Percentiles rank a stretch among this genome's conserved stretches.
These are phyloP conservation scores for Rhizopogon roseolus DNA, from an alignment of 768 basidiomycete species.

Conservation along the genomic window DNA sequence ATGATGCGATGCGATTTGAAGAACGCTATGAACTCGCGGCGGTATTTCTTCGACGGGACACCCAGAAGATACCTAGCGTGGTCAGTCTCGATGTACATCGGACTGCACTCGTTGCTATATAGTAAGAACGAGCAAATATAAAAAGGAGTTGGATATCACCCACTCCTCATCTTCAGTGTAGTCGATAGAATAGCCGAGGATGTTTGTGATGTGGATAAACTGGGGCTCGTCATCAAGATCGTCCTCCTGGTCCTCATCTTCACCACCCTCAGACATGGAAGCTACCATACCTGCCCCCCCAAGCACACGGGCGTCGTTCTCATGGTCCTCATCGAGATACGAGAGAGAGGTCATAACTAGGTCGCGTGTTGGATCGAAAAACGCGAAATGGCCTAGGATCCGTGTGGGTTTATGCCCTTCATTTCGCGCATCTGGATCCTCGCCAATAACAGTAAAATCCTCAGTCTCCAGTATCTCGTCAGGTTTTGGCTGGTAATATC, in stretches of 20 bases:
- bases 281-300: slow-evolving; percentile 54
- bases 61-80: slow-evolving; percentile 60
- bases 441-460: slow-evolving; percentile 34
- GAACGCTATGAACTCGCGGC: slow-evolving; percentile 38
- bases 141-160: slow-evolving; percentile 18
- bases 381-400: slow-evolving; percentile 48
- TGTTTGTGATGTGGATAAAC: slow-evolving; percentile 41
- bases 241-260: slow-evolving; percentile 62
- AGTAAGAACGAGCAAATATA: background rate
- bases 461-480: slow-evolving; percentile 32
- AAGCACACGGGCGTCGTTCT: slow-evolving; percentile 29
- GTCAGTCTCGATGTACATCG: slow-evolving; percentile 60
- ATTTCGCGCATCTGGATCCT: slow-evolving; percentile 31
- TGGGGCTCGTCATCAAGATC: slow-evolving; percentile 29
- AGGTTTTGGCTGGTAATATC: slow-evolving; percentile 30
- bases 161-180: slow-evolving; percentile 48
- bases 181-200: slow-evolving; percentile 47
- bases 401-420: slow-evolving; percentile 50
- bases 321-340: slow-evolving; percentile 40
- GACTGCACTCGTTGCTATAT: slow-evolving; percentile 31
- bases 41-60: slow-evolving; percentile 43
- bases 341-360: slow-evolving; percentile 45
- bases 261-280: slow-evolving; percentile 46
- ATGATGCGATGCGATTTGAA: slow-evolving; percentile 46
- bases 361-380: slow-evolving; percentile 51